These are phyloP conservation scores for Verticillium zaregamsianum DNA, from an alignment of 2,329 filamentous ascomycete genomes.

Conservation along the genomic window DNA sequence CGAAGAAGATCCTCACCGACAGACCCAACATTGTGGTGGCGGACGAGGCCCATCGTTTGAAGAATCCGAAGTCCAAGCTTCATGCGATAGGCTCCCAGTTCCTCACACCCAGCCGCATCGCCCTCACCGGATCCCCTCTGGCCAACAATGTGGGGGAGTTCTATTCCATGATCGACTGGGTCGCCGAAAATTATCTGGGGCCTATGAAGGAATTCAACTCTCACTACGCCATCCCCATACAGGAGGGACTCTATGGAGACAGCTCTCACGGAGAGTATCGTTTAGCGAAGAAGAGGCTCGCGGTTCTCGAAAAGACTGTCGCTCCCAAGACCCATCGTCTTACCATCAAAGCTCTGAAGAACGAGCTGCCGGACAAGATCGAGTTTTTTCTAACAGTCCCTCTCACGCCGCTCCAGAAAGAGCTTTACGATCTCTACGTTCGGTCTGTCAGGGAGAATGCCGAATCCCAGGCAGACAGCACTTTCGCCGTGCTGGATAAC, in stretches of 20 bases:
- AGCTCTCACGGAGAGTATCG: slow-evolving; percentile 53
- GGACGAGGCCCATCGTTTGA: slow-evolving; percentile 81
- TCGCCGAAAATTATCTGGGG: slow-evolving; percentile 75
- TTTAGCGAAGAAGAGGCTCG: slow-evolving; percentile 60
- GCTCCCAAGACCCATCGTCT: slow-evolving; percentile 74
- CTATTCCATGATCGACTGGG: slow-evolving; percentile 83
- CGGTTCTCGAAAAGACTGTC: slow-evolving; percentile 67
- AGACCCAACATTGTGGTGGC: slow-evolving; percentile 71
- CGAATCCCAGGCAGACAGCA: not conserved
- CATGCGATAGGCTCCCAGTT: slow-evolving; percentile 54
- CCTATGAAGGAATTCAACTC: slow-evolving; percentile 61
- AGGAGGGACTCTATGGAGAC: slow-evolving; percentile 64
- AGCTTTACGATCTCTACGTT: slow-evolving; percentile 54
- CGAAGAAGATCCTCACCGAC: slow-evolving; percentile 46
- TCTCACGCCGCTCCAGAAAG: slow-evolving; percentile 60
- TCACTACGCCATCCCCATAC: slow-evolving; percentile 71
- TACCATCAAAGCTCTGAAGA: slow-evolving; percentile 60
- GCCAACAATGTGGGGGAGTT: slow-evolving; percentile 84
- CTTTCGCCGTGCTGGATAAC: slow-evolving; percentile 32
- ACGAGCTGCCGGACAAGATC: slow-evolving; percentile 67
- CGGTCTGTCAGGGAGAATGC: slow-evolving; percentile 2
- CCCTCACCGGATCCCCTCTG: slow-evolving; percentile 81
- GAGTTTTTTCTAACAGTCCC: slow-evolving; percentile 79
- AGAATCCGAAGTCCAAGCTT: slow-evolving; percentile 55
- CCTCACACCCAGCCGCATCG: slow-evolving; percentile 67